Evolutionary conservation across 176 grass and related monocot species (phyloP).

Genomic region (Echinochloa phyllopogon): DNA sequence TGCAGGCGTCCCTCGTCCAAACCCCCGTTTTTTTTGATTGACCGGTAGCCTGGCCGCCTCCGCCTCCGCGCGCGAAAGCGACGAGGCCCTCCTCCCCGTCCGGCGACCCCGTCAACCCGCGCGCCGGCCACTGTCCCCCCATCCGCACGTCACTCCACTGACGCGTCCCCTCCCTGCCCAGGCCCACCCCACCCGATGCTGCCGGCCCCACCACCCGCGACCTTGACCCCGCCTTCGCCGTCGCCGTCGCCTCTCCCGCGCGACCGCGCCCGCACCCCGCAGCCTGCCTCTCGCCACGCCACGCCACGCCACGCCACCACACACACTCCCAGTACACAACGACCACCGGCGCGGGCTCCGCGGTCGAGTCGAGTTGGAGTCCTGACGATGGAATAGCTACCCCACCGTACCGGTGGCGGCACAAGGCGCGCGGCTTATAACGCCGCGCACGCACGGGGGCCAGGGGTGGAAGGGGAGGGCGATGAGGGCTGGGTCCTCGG

Average conservation of each 20-base stretch:
- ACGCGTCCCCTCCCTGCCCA: neutral
- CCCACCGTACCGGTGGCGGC: too few species aligned
- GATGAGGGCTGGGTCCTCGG: neutral
- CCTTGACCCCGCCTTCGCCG: slow-evolving; percentile 49
- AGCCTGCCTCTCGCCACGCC: neutral
- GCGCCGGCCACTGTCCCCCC: neutral
- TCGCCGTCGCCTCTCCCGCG: slow-evolving; percentile 33
- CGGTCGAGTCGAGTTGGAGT: neutral
- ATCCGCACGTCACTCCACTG: slow-evolving; percentile 46
- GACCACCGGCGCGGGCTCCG: neutral
- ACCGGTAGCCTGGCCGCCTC: neutral
- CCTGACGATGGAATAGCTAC: too few species aligned
- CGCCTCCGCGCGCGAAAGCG: slow-evolving; percentile 7
- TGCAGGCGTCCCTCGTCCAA: too few species aligned
- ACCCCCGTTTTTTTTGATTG: neutral
- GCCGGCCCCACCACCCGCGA: slow-evolving; percentile 18
- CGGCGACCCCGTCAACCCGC: slow-evolving; percentile 41
- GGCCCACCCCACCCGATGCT: neutral
- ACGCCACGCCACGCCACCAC: neutral
- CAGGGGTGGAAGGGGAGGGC: neutral
- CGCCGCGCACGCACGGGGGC: neutral
- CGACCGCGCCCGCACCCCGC: neutral
- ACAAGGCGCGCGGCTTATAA: neutral
- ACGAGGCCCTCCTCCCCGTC: neutral
- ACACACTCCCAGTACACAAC: neutral